Conservation (phyloP, 768 basidiomycete genomes). For the Lactarius psammicola region DNA sequence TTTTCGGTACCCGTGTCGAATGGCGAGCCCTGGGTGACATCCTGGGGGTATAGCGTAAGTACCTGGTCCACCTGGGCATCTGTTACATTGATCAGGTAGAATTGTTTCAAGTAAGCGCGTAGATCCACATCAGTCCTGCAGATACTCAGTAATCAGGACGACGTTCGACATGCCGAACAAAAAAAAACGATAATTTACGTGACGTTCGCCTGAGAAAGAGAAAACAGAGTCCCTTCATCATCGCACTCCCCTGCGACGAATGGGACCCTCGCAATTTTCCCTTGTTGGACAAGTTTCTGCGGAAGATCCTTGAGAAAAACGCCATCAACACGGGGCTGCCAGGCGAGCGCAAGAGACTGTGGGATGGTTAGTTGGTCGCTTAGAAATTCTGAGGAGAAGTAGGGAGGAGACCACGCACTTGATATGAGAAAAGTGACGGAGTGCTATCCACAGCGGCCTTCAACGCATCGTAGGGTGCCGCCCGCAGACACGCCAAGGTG, state of each 20-base stretch:
- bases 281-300: slow-evolving; percentile 35
- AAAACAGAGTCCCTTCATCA: slow-evolving; percentile 34
- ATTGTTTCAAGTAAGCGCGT: slow-evolving; percentile 15
- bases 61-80: slow-evolving; percentile 20
- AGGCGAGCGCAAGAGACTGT: slow-evolving; percentile 35
- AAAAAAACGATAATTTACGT: slow-evolving; percentile 28
- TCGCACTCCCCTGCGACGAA: slow-evolving; percentile 34
- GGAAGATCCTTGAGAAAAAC: slow-evolving; percentile 39
- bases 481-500: slow-evolving; percentile 45
- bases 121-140: slow-evolving; percentile 24
- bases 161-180: background rate
- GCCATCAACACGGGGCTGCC: slow-evolving; percentile 43
- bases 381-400: background rate
- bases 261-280: slow-evolving; percentile 36
- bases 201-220: slow-evolving; percentile 29
- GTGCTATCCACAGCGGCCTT: slow-evolving; percentile 36
- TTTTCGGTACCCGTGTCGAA: slow-evolving; percentile 31
- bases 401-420: slow-evolving; percentile 28
- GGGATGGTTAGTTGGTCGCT: background rate
- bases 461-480: slow-evolving; percentile 36
- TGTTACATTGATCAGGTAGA: slow-evolving; percentile 16
- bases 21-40: slow-evolving; percentile 33
- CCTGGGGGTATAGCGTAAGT: slow-evolving; percentile 23
- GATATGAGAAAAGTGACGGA: slow-evolving; percentile 34
- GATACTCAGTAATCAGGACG: background rate